Base-by-base conservation (phyloP, 2,329 filamentous ascomycete genomes). In the Pestalotiopsis sp. region DNA sequence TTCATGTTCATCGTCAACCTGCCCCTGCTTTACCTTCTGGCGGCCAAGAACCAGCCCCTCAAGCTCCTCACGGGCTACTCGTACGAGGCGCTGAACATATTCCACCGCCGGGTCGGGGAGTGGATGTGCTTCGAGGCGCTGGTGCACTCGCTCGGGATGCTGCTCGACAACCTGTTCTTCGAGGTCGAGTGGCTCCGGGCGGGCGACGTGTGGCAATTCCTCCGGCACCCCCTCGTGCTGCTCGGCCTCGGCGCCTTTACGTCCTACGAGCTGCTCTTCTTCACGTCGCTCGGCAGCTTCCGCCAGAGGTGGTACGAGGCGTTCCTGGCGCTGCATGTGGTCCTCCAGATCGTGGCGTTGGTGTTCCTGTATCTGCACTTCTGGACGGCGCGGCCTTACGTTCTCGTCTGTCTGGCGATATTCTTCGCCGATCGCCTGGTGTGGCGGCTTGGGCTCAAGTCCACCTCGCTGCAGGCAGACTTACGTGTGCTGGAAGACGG, bases 31-130 rank as follows among this genome's bases (percentile, higher is more conserved):
- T 92, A 92, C 75, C 80, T 92, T 4, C 81, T 92, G 3, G 85
- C 87, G 2, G 90, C 90, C 40, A 92, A 92, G 76, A 92, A 89
- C 69, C 89, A 91, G 70, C 90, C 90, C 0, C 75, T 92, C 41
- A 86, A 87, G 68, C 72, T 83, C 2, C 79, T 92, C 20, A 91
- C 89, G 0, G 89, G 90, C 4, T 85, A 86, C 70, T 91, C 89
- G 0, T 92, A 92, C 74, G 90, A 92, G 77, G 85, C 87, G 4
- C 80, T 92, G 57, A 91, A 92, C 75, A 86, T 92, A 60, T 85
- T 91, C 67, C 90, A 92, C 75, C 86, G 90, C 45, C 83, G 89
- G 4, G 82, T 91, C 1, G 89, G 90, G 27, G 89, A 91, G 75
- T 76, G 87, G 36, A 83, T 91, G 78, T 91, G 88, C 74, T 77